Conservation (phyloP, 2,329 filamentous ascomycete genomes). For the Ustulina deusta region DNA sequence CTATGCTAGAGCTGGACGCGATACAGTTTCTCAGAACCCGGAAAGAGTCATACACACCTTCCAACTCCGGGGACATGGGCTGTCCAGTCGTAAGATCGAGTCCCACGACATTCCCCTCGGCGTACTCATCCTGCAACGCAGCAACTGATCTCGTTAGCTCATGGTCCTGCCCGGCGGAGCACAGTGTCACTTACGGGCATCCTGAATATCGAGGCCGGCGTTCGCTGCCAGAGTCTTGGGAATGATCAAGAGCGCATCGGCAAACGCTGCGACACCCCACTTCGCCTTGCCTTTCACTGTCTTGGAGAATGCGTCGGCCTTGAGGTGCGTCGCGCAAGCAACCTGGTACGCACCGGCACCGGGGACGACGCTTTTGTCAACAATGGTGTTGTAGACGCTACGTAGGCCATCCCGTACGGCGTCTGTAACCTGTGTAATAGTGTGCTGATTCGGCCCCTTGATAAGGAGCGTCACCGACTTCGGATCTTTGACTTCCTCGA, state of each 20-base stretch:
- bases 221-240: conserved; percentile 98
- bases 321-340: conserved; percentile 87
- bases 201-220: conserved; percentile 95
- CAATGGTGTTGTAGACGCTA: conserved; percentile 99
- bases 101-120: conserved; percentile 86
- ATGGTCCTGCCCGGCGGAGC: background rate
- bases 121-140: conserved; percentile 84
- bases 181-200: conserved; percentile 76
- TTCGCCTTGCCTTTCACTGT: conserved; percentile 98
- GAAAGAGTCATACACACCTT: conserved; percentile 96
- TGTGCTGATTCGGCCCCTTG: conserved; percentile 97
- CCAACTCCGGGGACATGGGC: conserved; percentile 93
- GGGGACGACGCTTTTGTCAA: conserved; percentile 95
- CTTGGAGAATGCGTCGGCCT: conserved; percentile 86
- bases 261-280: conserved; percentile 94
- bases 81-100: conserved; percentile 88
- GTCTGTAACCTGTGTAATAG: conserved; percentile 95
- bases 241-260: conserved; percentile 93
- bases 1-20: conserved; percentile 93
- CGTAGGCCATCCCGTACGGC: conserved; percentile 94
- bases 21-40: conserved; percentile 93
- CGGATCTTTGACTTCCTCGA: conserved; percentile 98
- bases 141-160: conserved; percentile 70
- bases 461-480: conserved; percentile 98
- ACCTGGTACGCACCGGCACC: conserved; percentile 97